Conservation (phyloP, 2,329 filamentous ascomycete species). For the Trichophaea hybrida region DNA sequence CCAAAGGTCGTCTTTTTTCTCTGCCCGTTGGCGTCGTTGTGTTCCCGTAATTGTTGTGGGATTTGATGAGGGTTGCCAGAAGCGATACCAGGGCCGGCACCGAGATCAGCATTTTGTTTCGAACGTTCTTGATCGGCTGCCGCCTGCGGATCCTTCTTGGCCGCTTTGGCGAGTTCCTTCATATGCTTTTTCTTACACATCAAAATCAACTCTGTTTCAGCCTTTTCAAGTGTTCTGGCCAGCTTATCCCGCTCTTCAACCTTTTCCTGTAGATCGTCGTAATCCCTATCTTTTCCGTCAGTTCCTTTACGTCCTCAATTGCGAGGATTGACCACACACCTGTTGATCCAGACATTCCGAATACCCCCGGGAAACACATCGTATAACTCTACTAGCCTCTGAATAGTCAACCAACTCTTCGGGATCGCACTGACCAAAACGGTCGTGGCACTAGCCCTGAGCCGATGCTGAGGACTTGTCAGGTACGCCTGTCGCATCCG, state of each 20-base stretch:
- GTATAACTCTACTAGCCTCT: conserved; percentile 69
- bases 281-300: conserved; percentile 41
- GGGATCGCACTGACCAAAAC: conserved; percentile 88
- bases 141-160: conserved; percentile 43
- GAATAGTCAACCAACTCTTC: conserved; percentile 71
- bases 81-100: conserved; percentile 37
- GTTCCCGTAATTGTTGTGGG: conserved; percentile 20
- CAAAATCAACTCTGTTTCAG: conserved; percentile 73
- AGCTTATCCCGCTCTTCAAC: conserved; percentile 59
- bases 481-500: conserved; percentile 88
- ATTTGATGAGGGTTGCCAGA: conserved; percentile 44
- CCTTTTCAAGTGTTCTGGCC: conserved; percentile 57
- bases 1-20: conserved; percentile 8
- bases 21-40: conserved; percentile 31
- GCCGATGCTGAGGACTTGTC: conserved; percentile 83
- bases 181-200: conserved; percentile 63
- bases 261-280: conserved; percentile 69
- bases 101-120: conserved; percentile 32
- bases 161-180: conserved; percentile 49
- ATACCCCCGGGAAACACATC: conserved; percentile 94
- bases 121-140: conserved; percentile 31
- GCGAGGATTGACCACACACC: conserved; percentile 8
- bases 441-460: conserved; percentile 86
- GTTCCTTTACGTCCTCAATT: not conserved
- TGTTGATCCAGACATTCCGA: conserved; percentile 90